phyloP scores from a whole-genome alignment of 2,329 filamentous ascomycete species.

The Biscogniauxia mediterranea region DNA sequence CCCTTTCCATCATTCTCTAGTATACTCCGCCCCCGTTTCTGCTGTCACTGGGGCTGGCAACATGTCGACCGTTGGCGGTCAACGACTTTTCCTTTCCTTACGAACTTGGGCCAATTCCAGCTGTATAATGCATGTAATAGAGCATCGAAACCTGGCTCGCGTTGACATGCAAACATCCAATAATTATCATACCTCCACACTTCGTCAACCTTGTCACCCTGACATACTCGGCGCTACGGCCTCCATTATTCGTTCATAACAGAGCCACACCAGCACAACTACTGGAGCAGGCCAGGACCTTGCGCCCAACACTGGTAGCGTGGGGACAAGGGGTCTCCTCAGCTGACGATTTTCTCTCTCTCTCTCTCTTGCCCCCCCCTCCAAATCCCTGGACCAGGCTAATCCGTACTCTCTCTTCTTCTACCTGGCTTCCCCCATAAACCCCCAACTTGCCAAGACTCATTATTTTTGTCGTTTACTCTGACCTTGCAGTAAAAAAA shows the following conservation, averaged over 20 bases:
- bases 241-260: not conserved
- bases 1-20: not conserved
- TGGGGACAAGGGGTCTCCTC: not conserved
- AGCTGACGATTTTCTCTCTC: not conserved
- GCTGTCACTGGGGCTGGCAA: not conserved
- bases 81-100: not conserved
- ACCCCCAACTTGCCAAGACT: conserved; percentile 34
- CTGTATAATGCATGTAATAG: not conserved
- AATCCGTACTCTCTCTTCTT: not conserved
- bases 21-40: not conserved
- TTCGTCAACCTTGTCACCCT: not conserved
- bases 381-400: not conserved
- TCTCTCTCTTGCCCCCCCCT: too few relatives aligned
- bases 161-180: not conserved
- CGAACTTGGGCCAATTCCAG: not conserved
- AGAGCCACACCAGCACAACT: not conserved
- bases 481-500: conserved; percentile 5
- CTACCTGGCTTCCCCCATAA: conserved; percentile 24
- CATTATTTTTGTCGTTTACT: conserved; percentile 29
- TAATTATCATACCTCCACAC: not conserved
- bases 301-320: not conserved
- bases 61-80: not conserved
- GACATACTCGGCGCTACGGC: not conserved
- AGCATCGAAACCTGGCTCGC: not conserved
- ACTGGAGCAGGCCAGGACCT: not conserved